Base-by-base conservation (phyloP, 1,139 yeast species). In the Hemisphaericaspora xylofermentans region DNA sequence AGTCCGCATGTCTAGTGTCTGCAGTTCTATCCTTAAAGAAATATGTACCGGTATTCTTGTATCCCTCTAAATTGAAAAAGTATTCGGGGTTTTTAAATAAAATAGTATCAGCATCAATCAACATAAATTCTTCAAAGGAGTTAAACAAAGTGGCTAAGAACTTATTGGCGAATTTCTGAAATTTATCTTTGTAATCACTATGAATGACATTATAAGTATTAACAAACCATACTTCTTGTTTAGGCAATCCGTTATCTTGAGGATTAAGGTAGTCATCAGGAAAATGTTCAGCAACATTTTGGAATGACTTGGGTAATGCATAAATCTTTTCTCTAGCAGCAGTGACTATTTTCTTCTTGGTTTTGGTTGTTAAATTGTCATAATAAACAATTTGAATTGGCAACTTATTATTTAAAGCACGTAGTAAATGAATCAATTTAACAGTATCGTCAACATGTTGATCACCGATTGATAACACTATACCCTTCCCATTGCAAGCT, bases 21-120 rank as follows among this genome's bases (percentile, higher is more conserved):
- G 76, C 58, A 16, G 64, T 57, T 36, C 83, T 54, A 54, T 78
- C 83, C 52, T 70, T 73, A 57, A 66, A 78, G 50, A 78, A 68
- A 35, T 64, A 58, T 2, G 80, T 62, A 1, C 81, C 81, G 5
- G 66, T 60, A 5, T 48, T 35, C 31, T 51, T 35, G 49, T 69
- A 76, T 25, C 66, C 68, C 12, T 58, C 47, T 25, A 66, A 50
- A 4, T 58, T 43, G 50, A 78, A 74, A 43, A 74, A 68, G 13
- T 58, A 54, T n/a, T 56, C 61, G 1, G 74, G 69, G 1, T 55
- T 43, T 24, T 65, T 58, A 42, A 76, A 57, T 12, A 76, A 57
- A 0, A 75, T 76, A 0, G 74, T 64, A 52, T 78, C 83, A 10
- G 76, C 78, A 52, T 78, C 84, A 32, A 78, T 49, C 16, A 77